Evolutionary conservation across 2,329 filamentous ascomycete species (phyloP).

Genomic region (Xylariomycetidae sp.): DNA sequence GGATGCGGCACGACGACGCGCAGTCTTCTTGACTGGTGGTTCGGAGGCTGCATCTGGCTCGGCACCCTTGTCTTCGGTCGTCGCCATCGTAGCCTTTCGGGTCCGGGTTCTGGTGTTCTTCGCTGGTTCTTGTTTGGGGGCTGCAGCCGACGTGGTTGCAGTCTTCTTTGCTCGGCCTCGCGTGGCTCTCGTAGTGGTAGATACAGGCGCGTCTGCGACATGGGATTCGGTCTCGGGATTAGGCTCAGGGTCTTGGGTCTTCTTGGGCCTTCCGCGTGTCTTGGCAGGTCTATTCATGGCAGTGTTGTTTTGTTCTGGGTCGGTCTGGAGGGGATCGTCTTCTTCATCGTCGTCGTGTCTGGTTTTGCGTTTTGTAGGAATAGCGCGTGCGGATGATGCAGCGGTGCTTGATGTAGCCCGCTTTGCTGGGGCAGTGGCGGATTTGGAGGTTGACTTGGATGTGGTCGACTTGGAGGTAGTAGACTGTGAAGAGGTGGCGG

Average conservation of each 20-base stretch:
- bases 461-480: slow-evolving; percentile 29
- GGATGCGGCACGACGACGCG: slow-evolving; percentile 29
- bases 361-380: slow-evolving; percentile 47
- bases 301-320: slow-evolving; percentile 17
- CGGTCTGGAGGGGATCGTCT: slow-evolving; percentile 33
- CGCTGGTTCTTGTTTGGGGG: slow-evolving; percentile 21
- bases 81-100: slow-evolving; percentile 27
- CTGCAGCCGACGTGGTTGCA: slow-evolving; percentile 19
- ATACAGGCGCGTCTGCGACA: slow-evolving; percentile 12
- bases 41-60: slow-evolving; percentile 13
- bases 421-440: slow-evolving; percentile 13
- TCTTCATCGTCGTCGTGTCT: slow-evolving; percentile 49
- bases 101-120: slow-evolving; percentile 25
- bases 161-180: slow-evolving; percentile 42
- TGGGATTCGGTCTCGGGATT: slow-evolving; percentile 26
- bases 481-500: too few species aligned
- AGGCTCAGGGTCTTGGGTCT: slow-evolving; percentile 26
- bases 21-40: slow-evolving; percentile 31
- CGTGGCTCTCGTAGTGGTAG: slow-evolving; percentile 28
- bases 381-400: slow-evolving; percentile 20
- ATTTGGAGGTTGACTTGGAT: slow-evolving; percentile 42
- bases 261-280: slow-evolving; percentile 46
- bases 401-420: slow-evolving; percentile 24
- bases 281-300: slow-evolving; percentile 29
- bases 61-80: slow-evolving; percentile 19